Percentiles rank a stretch among this genome's conserved stretches.
Evolutionary conservation across 352 stramenopile genomes (phyloP).

Genomic region (Globisporangium alternatum): DNA sequence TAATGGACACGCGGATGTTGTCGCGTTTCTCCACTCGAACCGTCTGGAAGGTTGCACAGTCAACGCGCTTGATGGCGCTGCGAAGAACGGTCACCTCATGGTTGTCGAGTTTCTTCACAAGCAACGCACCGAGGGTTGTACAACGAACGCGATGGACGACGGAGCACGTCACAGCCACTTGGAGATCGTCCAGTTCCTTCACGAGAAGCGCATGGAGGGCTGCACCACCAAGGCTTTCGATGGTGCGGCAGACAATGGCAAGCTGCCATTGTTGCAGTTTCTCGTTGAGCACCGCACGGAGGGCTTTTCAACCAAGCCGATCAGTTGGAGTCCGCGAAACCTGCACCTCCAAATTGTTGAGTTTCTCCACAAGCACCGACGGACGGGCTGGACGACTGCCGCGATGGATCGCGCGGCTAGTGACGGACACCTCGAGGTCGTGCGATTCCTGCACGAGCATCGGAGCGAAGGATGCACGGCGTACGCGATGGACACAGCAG

Average conservation of each 20-base stretch:
- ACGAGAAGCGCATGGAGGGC: conserved; percentile 6
- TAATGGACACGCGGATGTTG: neutral
- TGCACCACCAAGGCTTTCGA: conserved; percentile 14
- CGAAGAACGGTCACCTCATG: conserved; percentile 7
- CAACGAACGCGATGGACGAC: conserved; percentile 11
- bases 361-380: conserved; percentile 13
- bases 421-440: conserved; percentile 10
- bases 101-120: conserved; percentile 12
- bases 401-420: conserved; percentile 19
- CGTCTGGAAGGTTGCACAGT: conserved; percentile 8
- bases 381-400: conserved; percentile 13
- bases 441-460: conserved; percentile 12
- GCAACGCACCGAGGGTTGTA: conserved; percentile 5
- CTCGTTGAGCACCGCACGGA: conserved; percentile 8
- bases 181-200: conserved; percentile 7
- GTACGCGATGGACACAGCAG: conserved; percentile 14
- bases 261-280: conserved; percentile 8
- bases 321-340: conserved; percentile 16
- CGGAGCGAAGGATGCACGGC: conserved; percentile 13
- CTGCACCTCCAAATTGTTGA: conserved; percentile 4
- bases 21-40: conserved; percentile 9
- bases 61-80: conserved; percentile 9
- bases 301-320: conserved; percentile 13
- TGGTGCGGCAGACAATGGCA: conserved; percentile 11
- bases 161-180: conserved; percentile 9